Base-by-base conservation (phyloP, 768 basidiomycete species). In the Hygrophoropsis aurantiaca region DNA sequence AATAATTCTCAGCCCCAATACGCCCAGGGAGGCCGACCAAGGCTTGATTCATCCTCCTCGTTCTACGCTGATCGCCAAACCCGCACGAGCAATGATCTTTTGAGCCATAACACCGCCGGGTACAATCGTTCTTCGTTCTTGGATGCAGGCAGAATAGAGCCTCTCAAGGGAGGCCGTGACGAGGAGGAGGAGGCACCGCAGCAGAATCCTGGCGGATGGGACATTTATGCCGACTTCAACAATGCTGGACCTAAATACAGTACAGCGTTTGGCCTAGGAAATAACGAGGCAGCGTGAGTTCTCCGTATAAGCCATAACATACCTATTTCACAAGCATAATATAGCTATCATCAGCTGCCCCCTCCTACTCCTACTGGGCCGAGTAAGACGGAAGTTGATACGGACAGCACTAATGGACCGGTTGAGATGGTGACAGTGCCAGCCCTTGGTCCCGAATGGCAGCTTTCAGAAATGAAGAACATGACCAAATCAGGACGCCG, bases 401-500 rank as follows among this genome's bases (percentile, higher is more conserved):
- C 60, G 11, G 59, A 62, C 37, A 58, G 54, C 35, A 42, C 66
- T 15, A 46, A 57, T 4, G 72, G 73, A 9, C 81, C 79, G 3
- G 88, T 93, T 19, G 94, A 97, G 66, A 75, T 94, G 64, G 86
- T 95, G 36, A 95, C 94, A 1, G 91, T 97, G 0, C 94, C 94
- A 3, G 89, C 89, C 2, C 74, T 97, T 3, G 94, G 94, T 16
- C 72, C 94, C 0, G 94, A 97, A 69, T 97, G 94, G 94, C 78
- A 78, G 20, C 81, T 82, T 41, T 71, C 77, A 16, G 94, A 97
- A 62, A 67, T 97, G 64, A 78, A 76, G 40, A 77, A 78, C 30
- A 87, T 91, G 80, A 87, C 86, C 1, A 86, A 84, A 58, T 69
- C 81, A 2, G 88, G 80, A 4, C 79, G 78, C 60, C 73, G 78